Conservation (phyloP, 2,329 filamentous ascomycete genomes). For the Colletotrichum graminicola region DNA sequence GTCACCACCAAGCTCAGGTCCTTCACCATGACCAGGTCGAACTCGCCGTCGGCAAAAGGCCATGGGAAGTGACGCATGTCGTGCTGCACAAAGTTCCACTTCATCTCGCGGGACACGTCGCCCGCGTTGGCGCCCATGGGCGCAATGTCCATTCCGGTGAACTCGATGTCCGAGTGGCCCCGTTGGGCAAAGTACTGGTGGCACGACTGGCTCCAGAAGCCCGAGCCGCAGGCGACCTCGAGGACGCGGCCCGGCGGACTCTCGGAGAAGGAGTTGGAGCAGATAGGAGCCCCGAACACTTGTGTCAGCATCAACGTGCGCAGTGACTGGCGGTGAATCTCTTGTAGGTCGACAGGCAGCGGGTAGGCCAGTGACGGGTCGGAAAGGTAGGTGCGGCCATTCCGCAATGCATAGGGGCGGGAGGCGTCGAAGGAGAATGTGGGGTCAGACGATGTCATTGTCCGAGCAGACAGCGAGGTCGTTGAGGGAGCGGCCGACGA, state of each 20-base stretch:
- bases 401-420: conserved; percentile 75
- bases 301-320: conserved; percentile 85
- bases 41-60: conserved; percentile 83
- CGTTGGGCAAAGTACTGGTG: conserved; percentile 80
- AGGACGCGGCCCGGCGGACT: conserved; percentile 82
- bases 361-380: conserved; percentile 81
- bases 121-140: conserved; percentile 68
- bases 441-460: conserved; percentile 63
- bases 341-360: conserved; percentile 87
- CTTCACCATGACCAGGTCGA: conserved; percentile 91
- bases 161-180: conserved; percentile 78
- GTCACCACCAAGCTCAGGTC: conserved; percentile 79
- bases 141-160: conserved; percentile 86
- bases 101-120: conserved; percentile 74
- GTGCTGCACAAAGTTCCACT: conserved; percentile 90
- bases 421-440: conserved; percentile 57
- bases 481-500: conserved; percentile 61
- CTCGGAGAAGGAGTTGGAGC: conserved; percentile 66
- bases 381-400: conserved; percentile 86
- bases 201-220: conserved; percentile 90
- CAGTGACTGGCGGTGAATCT: conserved; percentile 88
- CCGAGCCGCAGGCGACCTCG: conserved; percentile 89
- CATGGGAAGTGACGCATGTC: conserved; percentile 82
- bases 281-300: conserved; percentile 84
- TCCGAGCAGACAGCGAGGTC: conserved; percentile 56